Evolutionary conservation across 1,284 basidiomycete genomes (phyloP).

Genomic region (Malassezia slooffiae): DNA sequence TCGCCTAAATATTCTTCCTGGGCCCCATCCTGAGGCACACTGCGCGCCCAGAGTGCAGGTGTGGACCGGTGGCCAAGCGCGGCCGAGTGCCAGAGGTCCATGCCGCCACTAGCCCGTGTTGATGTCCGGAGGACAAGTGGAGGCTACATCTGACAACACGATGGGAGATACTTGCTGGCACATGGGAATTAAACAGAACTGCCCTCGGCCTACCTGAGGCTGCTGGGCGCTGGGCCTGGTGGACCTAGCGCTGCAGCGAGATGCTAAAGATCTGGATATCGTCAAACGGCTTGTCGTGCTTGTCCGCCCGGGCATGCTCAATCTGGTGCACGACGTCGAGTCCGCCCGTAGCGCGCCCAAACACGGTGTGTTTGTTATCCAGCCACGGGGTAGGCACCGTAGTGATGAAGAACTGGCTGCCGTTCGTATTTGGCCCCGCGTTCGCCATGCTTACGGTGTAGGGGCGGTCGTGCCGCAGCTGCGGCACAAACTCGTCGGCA

Average conservation of each 20-base stretch:
- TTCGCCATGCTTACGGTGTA: conserved; percentile 99
- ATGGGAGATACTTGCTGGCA: neutral
- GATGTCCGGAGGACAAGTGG: neutral
- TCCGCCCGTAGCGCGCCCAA: conserved; percentile 52
- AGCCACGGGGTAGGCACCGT: conserved; percentile 91
- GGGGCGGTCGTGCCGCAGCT: conserved; percentile 79
- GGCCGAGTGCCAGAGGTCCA: conserved; percentile 10
- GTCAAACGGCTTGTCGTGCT: conserved; percentile 46
- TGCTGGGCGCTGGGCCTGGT: too few relatives aligned
- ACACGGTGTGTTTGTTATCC: conserved; percentile 55
- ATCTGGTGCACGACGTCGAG: conserved; percentile 61
- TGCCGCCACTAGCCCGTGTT: too few relatives aligned
- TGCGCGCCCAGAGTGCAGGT: conserved; percentile 5
- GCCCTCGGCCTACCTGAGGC: too few relatives aligned
- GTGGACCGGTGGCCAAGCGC: conserved; percentile 10
- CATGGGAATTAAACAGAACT: neutral
- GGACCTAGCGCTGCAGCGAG: conserved; percentile 1
- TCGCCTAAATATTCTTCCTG: conserved; percentile 5
- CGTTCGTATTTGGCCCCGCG: conserved; percentile 83
- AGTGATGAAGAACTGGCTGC: conserved; percentile 96
- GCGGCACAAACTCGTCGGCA: conserved; percentile 79
- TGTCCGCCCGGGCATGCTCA: conserved; percentile 57
- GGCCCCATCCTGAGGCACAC: neutral
- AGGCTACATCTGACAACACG: neutral
- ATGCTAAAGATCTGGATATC: conserved; percentile 23